Percentiles rank a stretch among this genome's conserved stretches.
Evolutionary conservation across 805 yeast genomes (phyloP).

Genomic region (Babjeviella inositovora): DNA sequence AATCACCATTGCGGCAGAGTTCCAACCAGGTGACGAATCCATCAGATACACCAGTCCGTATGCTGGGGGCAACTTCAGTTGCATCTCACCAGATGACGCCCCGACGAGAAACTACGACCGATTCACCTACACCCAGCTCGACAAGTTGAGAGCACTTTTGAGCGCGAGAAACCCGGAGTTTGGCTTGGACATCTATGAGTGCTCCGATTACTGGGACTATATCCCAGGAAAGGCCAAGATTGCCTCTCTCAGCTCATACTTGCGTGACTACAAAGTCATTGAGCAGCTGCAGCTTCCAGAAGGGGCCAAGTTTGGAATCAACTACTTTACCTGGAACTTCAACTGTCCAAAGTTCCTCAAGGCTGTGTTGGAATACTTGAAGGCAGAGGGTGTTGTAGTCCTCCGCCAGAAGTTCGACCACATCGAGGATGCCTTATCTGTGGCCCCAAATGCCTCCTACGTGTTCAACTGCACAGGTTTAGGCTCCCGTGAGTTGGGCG

Average conservation of each 20-base stretch:
- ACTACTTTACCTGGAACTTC: slow-evolving; percentile 50
- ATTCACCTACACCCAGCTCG: slow-evolving; percentile 35
- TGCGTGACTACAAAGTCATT: slow-evolving; percentile 26
- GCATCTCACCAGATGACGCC: slow-evolving; percentile 42
- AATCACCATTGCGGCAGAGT: slow-evolving; percentile 46
- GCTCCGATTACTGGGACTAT: slow-evolving; percentile 44
- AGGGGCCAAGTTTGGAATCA: slow-evolving; percentile 40
- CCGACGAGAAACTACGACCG: slow-evolving; percentile 35
- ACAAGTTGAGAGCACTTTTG: slow-evolving; percentile 20
- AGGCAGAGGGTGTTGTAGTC: slow-evolving; percentile 32
- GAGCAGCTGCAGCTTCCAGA: slow-evolving; percentile 21
- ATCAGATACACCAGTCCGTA: slow-evolving; percentile 66
- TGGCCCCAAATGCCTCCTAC: slow-evolving; percentile 12
- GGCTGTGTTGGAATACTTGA: slow-evolving; percentile 26
- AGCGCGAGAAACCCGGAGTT: slow-evolving; percentile 20
- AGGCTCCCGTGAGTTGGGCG: slow-evolving; percentile 48
- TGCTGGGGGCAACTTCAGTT: slow-evolving; percentile 56
- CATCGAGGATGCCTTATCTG: slow-evolving; percentile 36
- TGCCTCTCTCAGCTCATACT: slow-evolving; percentile 25
- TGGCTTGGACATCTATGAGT: slow-evolving; percentile 38
- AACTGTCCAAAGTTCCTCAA: slow-evolving; percentile 49
- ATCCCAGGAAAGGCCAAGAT: slow-evolving; percentile 28
- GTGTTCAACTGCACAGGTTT: slow-evolving; percentile 72
- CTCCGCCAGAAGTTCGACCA: slow-evolving; percentile 27
- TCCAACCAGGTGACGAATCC: slow-evolving; percentile 67